Evolutionary conservation across 768 basidiomycete species (phyloP).

Genomic region (Russula olivacea): DNA sequence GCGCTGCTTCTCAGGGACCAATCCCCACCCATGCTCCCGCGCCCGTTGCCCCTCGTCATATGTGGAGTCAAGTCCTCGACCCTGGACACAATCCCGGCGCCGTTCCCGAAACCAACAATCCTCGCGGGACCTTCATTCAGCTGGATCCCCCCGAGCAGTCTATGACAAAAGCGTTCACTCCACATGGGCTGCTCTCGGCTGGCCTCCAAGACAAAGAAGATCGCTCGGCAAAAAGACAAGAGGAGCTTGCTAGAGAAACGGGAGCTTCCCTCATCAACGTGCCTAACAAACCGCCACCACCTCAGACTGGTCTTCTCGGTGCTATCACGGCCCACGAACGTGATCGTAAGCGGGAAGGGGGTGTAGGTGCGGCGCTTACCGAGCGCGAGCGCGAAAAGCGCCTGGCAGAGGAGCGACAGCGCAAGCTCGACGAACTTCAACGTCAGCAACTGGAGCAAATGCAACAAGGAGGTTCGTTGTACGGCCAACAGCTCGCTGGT

Average conservation of each 20-base stretch:
- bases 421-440: conserved; percentile 88
- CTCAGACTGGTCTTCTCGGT: conserved; percentile 91
- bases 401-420: conserved; percentile 85
- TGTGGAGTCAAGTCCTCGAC: conserved; percentile 90
- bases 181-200: conserved; percentile 89
- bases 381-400: conserved; percentile 93
- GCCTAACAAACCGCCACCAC: conserved; percentile 90
- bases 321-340: conserved; percentile 94
- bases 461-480: conserved; percentile 72
- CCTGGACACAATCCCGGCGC: conserved; percentile 48
- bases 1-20: conserved; percentile 2
- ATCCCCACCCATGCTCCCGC: conserved; percentile 24
- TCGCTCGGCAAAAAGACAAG: conserved; percentile 91
- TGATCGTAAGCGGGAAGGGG: conserved; percentile 90
- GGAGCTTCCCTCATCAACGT: conserved; percentile 93
- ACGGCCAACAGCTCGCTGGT: conserved; percentile 43
- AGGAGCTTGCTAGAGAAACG: conserved; percentile 86
- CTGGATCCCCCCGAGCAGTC: conserved; percentile 62
- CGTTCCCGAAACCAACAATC: conserved; percentile 32
- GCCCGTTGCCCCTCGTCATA: conserved; percentile 51
- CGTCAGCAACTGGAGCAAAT: conserved; percentile 87
- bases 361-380: conserved; percentile 89
- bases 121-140: conserved; percentile 61
- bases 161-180: conserved; percentile 91
- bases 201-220: conserved; percentile 95